phyloP scores from a whole-genome alignment of 1,139 yeast genomes.

The Saccharomyces hybrid region DNA sequence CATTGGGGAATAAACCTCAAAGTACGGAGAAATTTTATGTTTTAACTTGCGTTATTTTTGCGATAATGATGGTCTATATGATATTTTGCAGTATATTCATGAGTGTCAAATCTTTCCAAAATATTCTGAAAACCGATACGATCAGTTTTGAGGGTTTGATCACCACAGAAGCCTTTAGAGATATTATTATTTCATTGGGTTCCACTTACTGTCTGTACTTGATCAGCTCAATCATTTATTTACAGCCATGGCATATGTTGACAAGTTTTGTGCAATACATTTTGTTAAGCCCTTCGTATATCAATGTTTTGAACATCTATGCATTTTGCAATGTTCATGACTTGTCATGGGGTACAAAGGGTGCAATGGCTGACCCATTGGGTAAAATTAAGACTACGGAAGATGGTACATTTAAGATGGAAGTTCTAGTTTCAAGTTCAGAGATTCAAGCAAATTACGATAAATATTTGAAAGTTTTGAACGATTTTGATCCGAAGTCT shows the following conservation, averaged over 20 bases:
- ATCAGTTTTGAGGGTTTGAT: constrained; percentile 36
- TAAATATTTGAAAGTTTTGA: constrained; percentile 56
- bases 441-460: constrained; percentile 56
- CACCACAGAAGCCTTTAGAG: constrained; percentile 59
- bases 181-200: constrained; percentile 73
- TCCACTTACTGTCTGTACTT: constrained; percentile 81
- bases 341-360: constrained; percentile 98
- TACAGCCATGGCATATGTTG: constrained; percentile 94
- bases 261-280: constrained; percentile 82
- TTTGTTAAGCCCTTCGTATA: constrained; percentile 79
- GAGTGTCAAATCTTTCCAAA: constrained; percentile 63
- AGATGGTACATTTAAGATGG: constrained; percentile 68
- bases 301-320: constrained; percentile 78
- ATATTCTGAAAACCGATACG: constrained; percentile 22
- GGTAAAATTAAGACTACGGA: constrained; percentile 63
- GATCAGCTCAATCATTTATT: constrained; percentile 65
- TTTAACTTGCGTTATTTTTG: constrained; percentile 81
- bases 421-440: constrained; percentile 55
- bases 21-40: constrained; percentile 81
- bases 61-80: constrained; percentile 85
- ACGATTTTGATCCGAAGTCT: constrained; percentile 39
- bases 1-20: constrained; percentile 91
- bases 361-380: constrained; percentile 57
- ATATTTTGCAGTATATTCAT: constrained; percentile 80
- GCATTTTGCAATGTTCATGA: constrained; percentile 96